A percentile compares a stretch with the other conserved stretches of the same genome.
These are phyloP conservation scores for Penicillium macrosclerotiorum DNA, from an alignment of 495 filamentous ascomycete genomes.

Conservation along the genomic window DNA sequence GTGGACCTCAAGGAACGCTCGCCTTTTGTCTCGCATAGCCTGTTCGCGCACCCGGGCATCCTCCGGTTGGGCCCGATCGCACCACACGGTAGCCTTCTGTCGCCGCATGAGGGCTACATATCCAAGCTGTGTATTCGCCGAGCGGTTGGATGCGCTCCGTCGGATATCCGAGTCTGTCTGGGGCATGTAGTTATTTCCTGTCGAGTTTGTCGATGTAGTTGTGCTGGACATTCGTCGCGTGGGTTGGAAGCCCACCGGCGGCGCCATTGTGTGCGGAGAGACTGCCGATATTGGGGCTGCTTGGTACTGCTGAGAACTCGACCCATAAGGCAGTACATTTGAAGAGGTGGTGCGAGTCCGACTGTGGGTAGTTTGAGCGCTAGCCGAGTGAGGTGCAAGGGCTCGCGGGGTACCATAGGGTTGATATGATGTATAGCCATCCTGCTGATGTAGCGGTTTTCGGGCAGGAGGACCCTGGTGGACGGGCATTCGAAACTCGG, in stretches of 20 bases:
- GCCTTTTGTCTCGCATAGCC: slow-evolving; percentile 77
- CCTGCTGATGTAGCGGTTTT: slow-evolving; percentile 34
- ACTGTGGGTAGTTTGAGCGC: slow-evolving; percentile 41
- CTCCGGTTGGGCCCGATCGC: slow-evolving; percentile 89
- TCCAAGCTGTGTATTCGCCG: slow-evolving; percentile 56
- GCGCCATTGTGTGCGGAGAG: slow-evolving; percentile 29
- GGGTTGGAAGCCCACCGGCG: slow-evolving; percentile 35
- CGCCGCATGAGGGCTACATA: slow-evolving; percentile 94
- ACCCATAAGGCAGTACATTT: slow-evolving; percentile 48
- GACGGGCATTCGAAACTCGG: slow-evolving; percentile 42
- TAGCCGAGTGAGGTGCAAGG: slow-evolving; percentile 30
- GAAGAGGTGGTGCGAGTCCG: slow-evolving; percentile 62
- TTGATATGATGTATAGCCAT: slow-evolving; percentile 32
- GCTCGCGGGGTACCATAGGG: slow-evolving; percentile 31
- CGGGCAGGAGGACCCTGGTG: slow-evolving; percentile 37
- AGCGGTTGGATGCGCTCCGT: slow-evolving; percentile 69
- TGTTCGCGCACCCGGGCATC: slow-evolving; percentile 80
- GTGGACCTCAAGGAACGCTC: slow-evolving; percentile 78
- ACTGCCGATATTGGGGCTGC: slow-evolving; percentile 20
- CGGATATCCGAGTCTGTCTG: slow-evolving; percentile 62
- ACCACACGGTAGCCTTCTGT: slow-evolving; percentile 99
- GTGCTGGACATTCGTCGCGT: slow-evolving; percentile 69
- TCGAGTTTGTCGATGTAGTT: slow-evolving; percentile 64
- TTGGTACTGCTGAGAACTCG: slow-evolving; percentile 30
- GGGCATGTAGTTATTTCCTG: slow-evolving; percentile 43